Percentiles rank a stretch among this genome's conserved stretches.
Conservation (phyloP, 805 yeast genomes). For the Candida ipomoeae region DNA sequence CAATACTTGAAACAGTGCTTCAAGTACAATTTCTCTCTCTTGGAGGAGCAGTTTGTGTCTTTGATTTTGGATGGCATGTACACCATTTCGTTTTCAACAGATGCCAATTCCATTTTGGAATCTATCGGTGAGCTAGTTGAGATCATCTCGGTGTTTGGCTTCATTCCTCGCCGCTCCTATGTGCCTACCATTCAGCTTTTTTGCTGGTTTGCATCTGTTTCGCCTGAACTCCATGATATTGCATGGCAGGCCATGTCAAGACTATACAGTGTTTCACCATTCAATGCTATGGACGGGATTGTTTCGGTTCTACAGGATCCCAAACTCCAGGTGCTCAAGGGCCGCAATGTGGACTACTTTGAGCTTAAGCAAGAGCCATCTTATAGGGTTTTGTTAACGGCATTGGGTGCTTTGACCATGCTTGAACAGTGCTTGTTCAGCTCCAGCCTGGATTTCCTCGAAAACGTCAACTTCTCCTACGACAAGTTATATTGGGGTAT, state of each 20-base stretch:
- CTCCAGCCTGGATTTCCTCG: conserved; percentile 2
- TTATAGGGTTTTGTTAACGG: conserved; percentile 3
- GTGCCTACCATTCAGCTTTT: conserved; percentile 39
- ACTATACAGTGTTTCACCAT: conserved; percentile 36
- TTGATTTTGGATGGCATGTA: conserved; percentile 31
- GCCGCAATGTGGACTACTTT: conserved; percentile 4
- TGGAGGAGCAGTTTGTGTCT: conserved; percentile 36
- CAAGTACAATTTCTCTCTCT: conserved; percentile 42
- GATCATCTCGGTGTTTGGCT: conserved; percentile 42
- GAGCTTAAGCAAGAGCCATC: conserved; percentile 2
- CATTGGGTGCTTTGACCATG: conserved; percentile 36
- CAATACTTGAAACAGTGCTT: conserved; percentile 42
- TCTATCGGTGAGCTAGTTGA: conserved; percentile 40
- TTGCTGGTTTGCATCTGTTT: conserved; percentile 37
- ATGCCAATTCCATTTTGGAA: conserved; percentile 32
- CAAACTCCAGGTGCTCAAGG: conserved; percentile 17
- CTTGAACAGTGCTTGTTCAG: conserved; percentile 23
- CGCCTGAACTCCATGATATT: conserved; percentile 29
- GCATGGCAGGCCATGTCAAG: conserved; percentile 38
- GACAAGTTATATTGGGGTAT: conserved; percentile 31
- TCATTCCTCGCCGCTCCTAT: conserved; percentile 40
- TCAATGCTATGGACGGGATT: conserved; percentile 20
- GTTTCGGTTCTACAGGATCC: conserved; percentile 22
- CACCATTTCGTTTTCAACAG: conserved; percentile 37
- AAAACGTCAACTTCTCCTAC: conserved; percentile 12